Evolutionary conservation across 164 flowering plant species (phyloP).

Genomic region (Stephania cephalantha): DNA sequence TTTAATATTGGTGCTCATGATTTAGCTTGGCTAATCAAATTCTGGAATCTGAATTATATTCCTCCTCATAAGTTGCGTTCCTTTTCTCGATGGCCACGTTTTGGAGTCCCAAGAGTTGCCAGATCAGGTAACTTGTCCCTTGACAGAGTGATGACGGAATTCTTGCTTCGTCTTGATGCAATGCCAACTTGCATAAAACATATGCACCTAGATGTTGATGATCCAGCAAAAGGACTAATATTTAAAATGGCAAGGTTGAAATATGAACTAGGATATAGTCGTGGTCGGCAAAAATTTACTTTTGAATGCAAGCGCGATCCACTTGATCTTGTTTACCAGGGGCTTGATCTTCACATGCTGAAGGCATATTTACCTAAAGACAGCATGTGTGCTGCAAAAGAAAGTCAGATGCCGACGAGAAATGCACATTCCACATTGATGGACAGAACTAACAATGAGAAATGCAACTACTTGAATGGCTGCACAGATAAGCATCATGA

Average conservation of each 20-base stretch:
- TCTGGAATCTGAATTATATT: conserved; percentile 68
- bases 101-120: conserved; percentile 73
- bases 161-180: conserved; percentile 79
- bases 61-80: conserved; percentile 93
- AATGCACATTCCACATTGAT: conserved; percentile 37
- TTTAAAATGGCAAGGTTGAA: conserved; percentile 74
- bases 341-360: conserved; percentile 81
- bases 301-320: conserved; percentile 86
- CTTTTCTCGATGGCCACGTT: conserved; percentile 96
- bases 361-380: conserved; percentile 57
- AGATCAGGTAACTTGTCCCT: conserved; percentile 95
- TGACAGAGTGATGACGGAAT: conserved; percentile 96
- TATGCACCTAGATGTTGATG: conserved; percentile 74
- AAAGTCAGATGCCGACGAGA: conserved; percentile 47
- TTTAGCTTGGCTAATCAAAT: conserved; percentile 84
- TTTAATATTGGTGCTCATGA: conserved; percentile 87
- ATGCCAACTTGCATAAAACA: conserved; percentile 71
- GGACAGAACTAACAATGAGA: conserved; percentile 50
- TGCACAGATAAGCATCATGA: conserved; percentile 61
- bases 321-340: conserved; percentile 94
- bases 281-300: conserved; percentile 82
- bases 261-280: conserved; percentile 66
- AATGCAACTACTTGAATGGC: conserved; percentile 27
- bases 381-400: conserved; percentile 39
- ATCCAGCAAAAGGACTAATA: conserved; percentile 90